These are phyloP conservation scores for Daldinia concentrica DNA, from an alignment of 495 filamentous ascomycete genomes.

Conservation along the genomic window DNA sequence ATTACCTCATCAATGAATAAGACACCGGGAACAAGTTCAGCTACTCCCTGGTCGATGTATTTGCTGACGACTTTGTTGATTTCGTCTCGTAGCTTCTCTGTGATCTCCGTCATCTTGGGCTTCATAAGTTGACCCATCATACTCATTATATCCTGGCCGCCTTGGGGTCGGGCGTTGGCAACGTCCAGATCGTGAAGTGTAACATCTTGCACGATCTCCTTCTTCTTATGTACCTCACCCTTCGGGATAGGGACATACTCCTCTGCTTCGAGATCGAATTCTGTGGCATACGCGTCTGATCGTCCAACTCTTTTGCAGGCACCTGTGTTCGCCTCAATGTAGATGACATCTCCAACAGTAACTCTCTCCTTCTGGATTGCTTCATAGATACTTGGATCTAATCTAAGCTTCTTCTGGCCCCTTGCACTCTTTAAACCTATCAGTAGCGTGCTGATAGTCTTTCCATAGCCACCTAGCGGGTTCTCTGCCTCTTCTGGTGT, in stretches of 20 bases:
- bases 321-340: conserved; percentile 98
- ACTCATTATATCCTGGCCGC: conserved; percentile 98
- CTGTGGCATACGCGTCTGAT: conserved; percentile 94
- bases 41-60: conserved; percentile 98
- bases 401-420: conserved; percentile 94
- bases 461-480: conserved; percentile 92
- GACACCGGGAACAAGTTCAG: conserved; percentile 95
- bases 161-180: conserved; percentile 92
- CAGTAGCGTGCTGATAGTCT: conserved; percentile 89
- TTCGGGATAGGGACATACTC: conserved; percentile 99
- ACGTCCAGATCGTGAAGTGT: conserved; percentile 96
- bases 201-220: conserved; percentile 99
- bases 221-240: conserved; percentile 99
- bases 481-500: conserved; percentile 98
- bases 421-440: conserved; percentile 89
- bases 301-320: conserved; percentile 95
- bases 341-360: conserved; percentile 94
- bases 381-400: conserved; percentile 98
- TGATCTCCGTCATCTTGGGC: conserved; percentile 98
- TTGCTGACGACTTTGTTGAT: conserved; percentile 99
- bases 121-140: conserved; percentile 99
- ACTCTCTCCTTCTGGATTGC: conserved; percentile 98
- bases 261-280: conserved; percentile 98
- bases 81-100: conserved; percentile 91
- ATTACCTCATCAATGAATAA: conserved; percentile 96